Conservation (phyloP, 176 grass and related monocot species). For the Carex cristatella region DNA sequence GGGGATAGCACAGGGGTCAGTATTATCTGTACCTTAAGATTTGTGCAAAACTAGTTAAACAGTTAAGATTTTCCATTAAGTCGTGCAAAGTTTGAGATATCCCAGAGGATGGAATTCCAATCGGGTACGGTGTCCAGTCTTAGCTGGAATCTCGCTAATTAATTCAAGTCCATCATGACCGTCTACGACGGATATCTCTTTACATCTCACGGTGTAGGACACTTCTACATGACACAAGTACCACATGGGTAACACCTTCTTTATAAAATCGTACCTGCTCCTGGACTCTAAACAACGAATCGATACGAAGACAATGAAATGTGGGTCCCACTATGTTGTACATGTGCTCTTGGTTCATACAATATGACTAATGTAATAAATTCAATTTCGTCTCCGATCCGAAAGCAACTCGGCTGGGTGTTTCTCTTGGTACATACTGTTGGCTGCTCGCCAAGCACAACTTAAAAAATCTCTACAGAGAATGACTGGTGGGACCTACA, state of each 20-base stretch:
- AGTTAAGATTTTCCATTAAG: no score
- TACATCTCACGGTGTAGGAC: neutral
- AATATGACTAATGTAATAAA: neutral
- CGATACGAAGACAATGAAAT: neutral
- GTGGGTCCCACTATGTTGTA: neutral
- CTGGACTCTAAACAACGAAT: neutral
- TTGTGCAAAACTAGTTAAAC: no score
- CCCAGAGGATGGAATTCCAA: neutral
- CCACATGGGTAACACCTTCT: neutral
- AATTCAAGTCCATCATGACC: neutral
- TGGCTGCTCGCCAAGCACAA: constrained; percentile 3
- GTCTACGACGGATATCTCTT: constrained; percentile 23
- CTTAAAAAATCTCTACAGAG: neutral
- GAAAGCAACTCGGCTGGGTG: constrained; percentile 16
- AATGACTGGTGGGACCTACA: neutral
- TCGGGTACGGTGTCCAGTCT: neutral
- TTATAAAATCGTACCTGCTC: neutral
- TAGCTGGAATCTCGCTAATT: constrained; percentile 25
- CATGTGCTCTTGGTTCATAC: neutral
- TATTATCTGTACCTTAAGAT: no score
- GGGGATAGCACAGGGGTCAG: no score
- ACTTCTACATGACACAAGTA: neutral
- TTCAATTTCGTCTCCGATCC: constrained; percentile 1
- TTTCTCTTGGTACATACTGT: constrained; percentile 5
- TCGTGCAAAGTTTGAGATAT: no score